Percentiles rank a stretch among this genome's conserved stretches.
phyloP scores from a whole-genome alignment of 129 eudicot species.

The Flaveria brownii region DNA sequence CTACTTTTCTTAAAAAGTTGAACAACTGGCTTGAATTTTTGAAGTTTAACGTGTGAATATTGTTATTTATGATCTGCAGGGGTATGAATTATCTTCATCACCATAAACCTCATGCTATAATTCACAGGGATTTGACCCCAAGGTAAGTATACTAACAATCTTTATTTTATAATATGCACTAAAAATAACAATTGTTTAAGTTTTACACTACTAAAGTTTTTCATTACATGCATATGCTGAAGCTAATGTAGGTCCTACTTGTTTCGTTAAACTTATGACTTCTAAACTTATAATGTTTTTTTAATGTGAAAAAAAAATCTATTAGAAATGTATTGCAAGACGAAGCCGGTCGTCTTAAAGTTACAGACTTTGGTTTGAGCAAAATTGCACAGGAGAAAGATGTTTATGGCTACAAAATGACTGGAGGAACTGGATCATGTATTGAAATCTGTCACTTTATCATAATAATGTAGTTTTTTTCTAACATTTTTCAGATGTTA shows the following conservation, averaged over 20 bases:
- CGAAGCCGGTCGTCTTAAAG: conserved; percentile 80
- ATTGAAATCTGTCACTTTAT: conserved; percentile 16
- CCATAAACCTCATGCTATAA: conserved; percentile 70
- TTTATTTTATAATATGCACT: not conserved
- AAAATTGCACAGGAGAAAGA: conserved; percentile 70
- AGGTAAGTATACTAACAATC: conserved; percentile 38
- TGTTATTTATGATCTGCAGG: conserved; percentile 25
- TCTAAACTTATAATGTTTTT: not conserved
- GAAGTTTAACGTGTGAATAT: not conserved
- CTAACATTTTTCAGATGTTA: not conserved
- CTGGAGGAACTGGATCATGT: conserved; percentile 82
- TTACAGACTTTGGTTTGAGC: conserved; percentile 74
- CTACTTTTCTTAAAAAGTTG: not conserved
- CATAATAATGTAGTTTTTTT: conserved; percentile 3
- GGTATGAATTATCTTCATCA: conserved; percentile 68
- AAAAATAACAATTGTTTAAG: not conserved
- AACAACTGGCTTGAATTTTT: not conserved
- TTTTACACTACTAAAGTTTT: not conserved
- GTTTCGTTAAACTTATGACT: not conserved
- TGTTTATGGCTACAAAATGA: conserved; percentile 61
- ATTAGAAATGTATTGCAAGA: conserved; percentile 69
- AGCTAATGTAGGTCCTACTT: not conserved
- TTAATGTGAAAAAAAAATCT: not conserved
- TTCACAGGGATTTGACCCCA: conserved; percentile 80
- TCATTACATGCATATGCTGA: too few species aligned